phyloP scores from a whole-genome alignment of 108 stramenopile species.

The Fragilariopsis cylindrus region DNA sequence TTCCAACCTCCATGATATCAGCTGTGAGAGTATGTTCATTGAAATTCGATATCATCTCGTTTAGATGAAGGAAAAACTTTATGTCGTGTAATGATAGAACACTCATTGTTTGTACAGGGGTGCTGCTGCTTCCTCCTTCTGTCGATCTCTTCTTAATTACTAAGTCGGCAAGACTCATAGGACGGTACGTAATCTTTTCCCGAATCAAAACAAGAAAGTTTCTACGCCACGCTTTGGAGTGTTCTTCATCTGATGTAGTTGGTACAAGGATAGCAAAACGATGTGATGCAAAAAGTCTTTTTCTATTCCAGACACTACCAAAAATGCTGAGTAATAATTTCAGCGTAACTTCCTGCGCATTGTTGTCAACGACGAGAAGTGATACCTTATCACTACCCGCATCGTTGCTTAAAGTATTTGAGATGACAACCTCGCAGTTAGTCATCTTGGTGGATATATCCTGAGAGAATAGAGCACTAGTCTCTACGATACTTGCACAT shows the following conservation, averaged over 20 bases:
- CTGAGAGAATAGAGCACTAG: not conserved
- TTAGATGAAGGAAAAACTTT: constrained; percentile 8
- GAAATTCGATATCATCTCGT: not conserved
- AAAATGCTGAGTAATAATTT: constrained; percentile 1
- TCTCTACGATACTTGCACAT: constrained; percentile 11
- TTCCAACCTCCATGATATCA: constrained; percentile 5
- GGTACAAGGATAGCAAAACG: not conserved
- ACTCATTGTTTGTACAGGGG: not conserved
- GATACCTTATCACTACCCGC: constrained; percentile 8
- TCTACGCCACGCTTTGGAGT: not conserved
- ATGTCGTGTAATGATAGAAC: constrained; percentile 4
- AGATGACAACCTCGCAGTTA: constrained; percentile 17
- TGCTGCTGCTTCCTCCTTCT: too few relatives aligned
- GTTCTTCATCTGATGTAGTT: not conserved
- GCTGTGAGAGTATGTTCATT: not conserved
- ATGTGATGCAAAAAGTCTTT: not conserved
- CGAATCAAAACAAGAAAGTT: constrained; percentile 8
- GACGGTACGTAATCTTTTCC: not conserved
- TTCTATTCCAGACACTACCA: constrained; percentile 7
- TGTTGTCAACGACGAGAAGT: constrained; percentile 14
- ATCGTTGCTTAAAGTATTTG: not conserved
- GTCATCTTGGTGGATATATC: constrained; percentile 12
- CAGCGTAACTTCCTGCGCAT: not conserved
- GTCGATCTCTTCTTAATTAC: not conserved
- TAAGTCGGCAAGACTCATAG: constrained; percentile 6